Base-by-base conservation (phyloP, 768 basidiomycete species). In the Naganishia vaughanmartiniae region DNA sequence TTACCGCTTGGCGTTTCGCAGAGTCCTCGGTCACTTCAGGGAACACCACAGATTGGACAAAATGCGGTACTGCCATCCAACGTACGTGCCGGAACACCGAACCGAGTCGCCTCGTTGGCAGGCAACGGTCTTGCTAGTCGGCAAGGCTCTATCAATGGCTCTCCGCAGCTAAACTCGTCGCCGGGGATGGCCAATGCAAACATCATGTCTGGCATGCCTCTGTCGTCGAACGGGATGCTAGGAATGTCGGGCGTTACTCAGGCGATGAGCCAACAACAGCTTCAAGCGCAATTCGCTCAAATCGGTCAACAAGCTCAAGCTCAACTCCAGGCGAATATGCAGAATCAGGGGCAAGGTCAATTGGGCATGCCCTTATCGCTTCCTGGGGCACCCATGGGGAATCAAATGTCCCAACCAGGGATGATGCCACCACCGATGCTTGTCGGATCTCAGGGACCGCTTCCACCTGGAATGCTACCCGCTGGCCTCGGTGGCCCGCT, bases 261-360 rank as follows among this genome's bases (percentile, higher is more conserved):
- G 30, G 46, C 53, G 30, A 54, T 70, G 53, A 45, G 60, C 9
- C 60, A 65, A 24, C 48, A 57, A 17, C 60, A 68, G 36, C 42
- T 69, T 28, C 68, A 69, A 48, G 68, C 57, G 19, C 68, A 69
- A 48, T 45, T 69, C 2, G 57, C 68, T 28, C 68, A 69, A 53
- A 58, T 69, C 17, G 57, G 56, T 26, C 56, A 69, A 48, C 46
- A 58, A 34, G 68, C 68, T n/a, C 56, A 58, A 45, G 68, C 68
- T 26, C 56, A 58, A 34, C 30, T 69, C 6, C 68, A 69, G 34
- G 68, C 68, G 19, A 68, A 57, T 58, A 33, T 58, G n/a, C 68
- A 58, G 45, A 58, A 57, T 34, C 68, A 69, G 39, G 51, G 21
- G 9, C 65, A 66, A 31, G 57, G 68, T 4, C 57, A 53, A 48